Percentiles rank a stretch among this genome's conserved stretches.
phyloP scores from a whole-genome alignment of 2,329 filamentous ascomycete species.

The Drechslerella dactyloides region DNA sequence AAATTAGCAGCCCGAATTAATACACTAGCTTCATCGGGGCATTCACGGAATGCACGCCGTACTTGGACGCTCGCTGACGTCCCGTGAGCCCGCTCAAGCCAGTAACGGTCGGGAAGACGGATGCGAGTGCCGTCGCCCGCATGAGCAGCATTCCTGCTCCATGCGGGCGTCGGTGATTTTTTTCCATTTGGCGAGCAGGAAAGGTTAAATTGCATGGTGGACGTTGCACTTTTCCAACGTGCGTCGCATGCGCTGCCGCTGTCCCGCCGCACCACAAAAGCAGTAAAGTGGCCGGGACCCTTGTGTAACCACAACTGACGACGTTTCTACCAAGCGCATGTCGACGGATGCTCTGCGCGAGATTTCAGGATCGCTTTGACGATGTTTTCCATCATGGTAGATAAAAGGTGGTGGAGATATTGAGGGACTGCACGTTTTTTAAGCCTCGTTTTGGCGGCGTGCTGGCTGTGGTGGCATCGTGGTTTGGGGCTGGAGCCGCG shows the following conservation, averaged over 20 bases:
- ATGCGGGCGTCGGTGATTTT: not conserved
- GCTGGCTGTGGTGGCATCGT: not conserved
- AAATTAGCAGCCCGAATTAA: slow-evolving; percentile 17
- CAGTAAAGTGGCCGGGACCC: slow-evolving; percentile 17
- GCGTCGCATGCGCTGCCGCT: slow-evolving; percentile 46
- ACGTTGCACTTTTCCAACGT: slow-evolving; percentile 1
- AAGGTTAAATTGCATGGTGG: not conserved
- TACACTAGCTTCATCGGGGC: slow-evolving; percentile 1
- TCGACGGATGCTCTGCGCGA: slow-evolving; percentile 29
- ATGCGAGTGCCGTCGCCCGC: not conserved
- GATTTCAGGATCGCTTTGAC: slow-evolving; percentile 16
- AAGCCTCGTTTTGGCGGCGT: slow-evolving; percentile 50
- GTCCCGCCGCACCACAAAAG: slow-evolving; percentile 22
- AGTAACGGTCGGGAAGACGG: not conserved
- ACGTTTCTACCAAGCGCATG: slow-evolving; percentile 33
- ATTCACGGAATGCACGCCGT: not conserved
- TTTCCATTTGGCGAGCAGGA: not conserved
- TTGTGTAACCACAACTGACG: slow-evolving; percentile 48
- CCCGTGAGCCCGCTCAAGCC: not conserved
- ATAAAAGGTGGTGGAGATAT: slow-evolving; percentile 5
- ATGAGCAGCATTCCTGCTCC: not conserved
- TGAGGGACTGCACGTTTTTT: slow-evolving; percentile 37
- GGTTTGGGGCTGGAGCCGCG: not conserved
- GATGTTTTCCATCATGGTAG: not conserved
- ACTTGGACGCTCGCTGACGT: not conserved